Conservation (phyloP, 176 grass and related monocot species). For the Coix lacrymajobi region DNA sequence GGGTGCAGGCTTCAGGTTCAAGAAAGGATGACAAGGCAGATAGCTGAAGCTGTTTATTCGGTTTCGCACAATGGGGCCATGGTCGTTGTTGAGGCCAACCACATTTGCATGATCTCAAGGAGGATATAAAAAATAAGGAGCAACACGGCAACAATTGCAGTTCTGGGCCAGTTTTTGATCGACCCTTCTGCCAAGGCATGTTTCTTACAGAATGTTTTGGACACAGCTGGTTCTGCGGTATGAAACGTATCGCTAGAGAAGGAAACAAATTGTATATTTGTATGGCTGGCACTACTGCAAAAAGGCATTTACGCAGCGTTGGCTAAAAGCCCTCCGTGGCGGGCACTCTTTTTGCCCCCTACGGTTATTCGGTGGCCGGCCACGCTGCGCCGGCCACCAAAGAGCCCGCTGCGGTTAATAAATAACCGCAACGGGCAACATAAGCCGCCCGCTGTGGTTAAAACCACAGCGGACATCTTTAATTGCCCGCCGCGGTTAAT, state of each 20-base stretch:
- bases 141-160: constrained; percentile 80
- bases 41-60: constrained; percentile 80
- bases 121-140: constrained; percentile 91
- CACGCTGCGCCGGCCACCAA: too few species aligned
- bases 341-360: too few species aligned
- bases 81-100: constrained; percentile 88
- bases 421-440: too few species aligned
- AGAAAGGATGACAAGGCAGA: constrained; percentile 96
- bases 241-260: constrained; percentile 2
- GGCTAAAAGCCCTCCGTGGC: too few species aligned
- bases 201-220: constrained; percentile 58
- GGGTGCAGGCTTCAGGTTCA: constrained; percentile 97
- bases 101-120: constrained; percentile 92
- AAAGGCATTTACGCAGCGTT: too few species aligned
- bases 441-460: too few species aligned
- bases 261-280: not conserved
- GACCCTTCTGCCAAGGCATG: constrained; percentile 48
- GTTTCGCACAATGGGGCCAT: constrained; percentile 49
- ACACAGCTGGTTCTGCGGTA: constrained; percentile 17
- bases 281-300: too few species aligned
- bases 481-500: too few species aligned
- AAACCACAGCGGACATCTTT: too few species aligned
- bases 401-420: too few species aligned
- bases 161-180: constrained; percentile 74
- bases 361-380: too few species aligned